These are phyloP conservation scores for Xerocomus amazonicus DNA, from an alignment of 1,284 basidiomycete genomes.

Conservation along the genomic window DNA sequence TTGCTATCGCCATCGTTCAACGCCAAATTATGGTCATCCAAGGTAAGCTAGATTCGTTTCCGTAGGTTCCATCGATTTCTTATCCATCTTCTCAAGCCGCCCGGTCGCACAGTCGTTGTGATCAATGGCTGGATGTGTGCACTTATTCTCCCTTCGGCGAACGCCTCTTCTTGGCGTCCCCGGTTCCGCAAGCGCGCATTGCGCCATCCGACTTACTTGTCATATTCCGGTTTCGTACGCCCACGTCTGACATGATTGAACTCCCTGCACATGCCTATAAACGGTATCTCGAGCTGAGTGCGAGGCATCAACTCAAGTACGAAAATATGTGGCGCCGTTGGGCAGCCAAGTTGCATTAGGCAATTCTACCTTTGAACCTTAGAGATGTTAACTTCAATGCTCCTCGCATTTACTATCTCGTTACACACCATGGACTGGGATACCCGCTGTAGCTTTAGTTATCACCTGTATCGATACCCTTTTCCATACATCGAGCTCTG, in stretches of 20 bases:
- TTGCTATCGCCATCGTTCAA: conserved; percentile 64
- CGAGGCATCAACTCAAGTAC: conserved; percentile 46
- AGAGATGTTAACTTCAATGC: too few relatives aligned
- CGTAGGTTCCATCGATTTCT: neutral
- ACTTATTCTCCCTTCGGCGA: conserved; percentile 59
- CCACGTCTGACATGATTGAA: conserved; percentile 55
- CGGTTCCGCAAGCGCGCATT: conserved; percentile 58
- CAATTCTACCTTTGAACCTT: too few relatives aligned
- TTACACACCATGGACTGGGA: conserved; percentile 9
- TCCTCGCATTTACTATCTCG: neutral
- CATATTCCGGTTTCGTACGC: conserved; percentile 45
- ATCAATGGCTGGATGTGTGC: conserved; percentile 59
- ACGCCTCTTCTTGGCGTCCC: conserved; percentile 55
- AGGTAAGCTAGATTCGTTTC: conserved; percentile 37
- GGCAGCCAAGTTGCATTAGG: conserved; percentile 35
- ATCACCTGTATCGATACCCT: conserved; percentile 22
- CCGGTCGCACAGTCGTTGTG: conserved; percentile 47
- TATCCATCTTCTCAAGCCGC: conserved; percentile 38
- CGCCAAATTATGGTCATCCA: conserved; percentile 62
- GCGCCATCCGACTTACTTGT: conserved; percentile 51
- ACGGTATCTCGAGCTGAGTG: conserved; percentile 50
- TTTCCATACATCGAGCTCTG: neutral
- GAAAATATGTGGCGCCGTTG: conserved; percentile 52
- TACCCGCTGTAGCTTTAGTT: conserved; percentile 28
- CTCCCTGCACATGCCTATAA: conserved; percentile 52